Percentiles rank a stretch among this genome's conserved stretches.
phyloP scores from a whole-genome alignment of 805 yeast genomes.

The Sporopachydermia quercuum region DNA sequence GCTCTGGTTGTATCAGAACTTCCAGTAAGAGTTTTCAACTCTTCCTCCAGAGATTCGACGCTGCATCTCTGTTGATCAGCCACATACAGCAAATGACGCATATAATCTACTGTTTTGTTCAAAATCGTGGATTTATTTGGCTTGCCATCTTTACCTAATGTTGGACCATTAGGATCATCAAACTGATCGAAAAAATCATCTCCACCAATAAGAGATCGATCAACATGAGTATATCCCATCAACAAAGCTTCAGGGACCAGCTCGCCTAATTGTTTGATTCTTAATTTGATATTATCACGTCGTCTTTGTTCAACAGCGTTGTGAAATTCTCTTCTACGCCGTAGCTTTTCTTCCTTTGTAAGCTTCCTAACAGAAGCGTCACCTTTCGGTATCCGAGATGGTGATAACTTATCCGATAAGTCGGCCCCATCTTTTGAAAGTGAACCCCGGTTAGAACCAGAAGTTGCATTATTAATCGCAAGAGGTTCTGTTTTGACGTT shows the following conservation, averaged over 20 bases:
- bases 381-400: neutral
- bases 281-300: conserved; percentile 79
- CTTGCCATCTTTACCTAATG: conserved; percentile 42
- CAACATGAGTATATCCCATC: conserved; percentile 13
- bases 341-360: conserved; percentile 46
- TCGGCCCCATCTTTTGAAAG: too few species aligned
- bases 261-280: conserved; percentile 69
- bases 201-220: neutral
- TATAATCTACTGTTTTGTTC: conserved; percentile 57
- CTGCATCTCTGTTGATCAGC: conserved; percentile 16
- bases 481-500: too few species aligned
- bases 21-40: neutral
- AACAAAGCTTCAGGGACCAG: conserved; percentile 68
- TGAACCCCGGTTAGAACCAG: too few species aligned
- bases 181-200: conserved; percentile 11
- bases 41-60: conserved; percentile 7
- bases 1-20: neutral
- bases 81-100: conserved; percentile 31
- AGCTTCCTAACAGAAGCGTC: conserved; percentile 1
- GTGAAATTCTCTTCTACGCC: conserved; percentile 76
- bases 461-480: too few species aligned
- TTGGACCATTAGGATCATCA: conserved; percentile 20
- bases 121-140: conserved; percentile 63
- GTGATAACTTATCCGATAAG: neutral
- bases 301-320: conserved; percentile 90